A percentile compares a stretch with the other conserved stretches of the same genome.
phyloP scores from a whole-genome alignment of 78 protist genomes.

The Dictyostelium purpureum region DNA sequence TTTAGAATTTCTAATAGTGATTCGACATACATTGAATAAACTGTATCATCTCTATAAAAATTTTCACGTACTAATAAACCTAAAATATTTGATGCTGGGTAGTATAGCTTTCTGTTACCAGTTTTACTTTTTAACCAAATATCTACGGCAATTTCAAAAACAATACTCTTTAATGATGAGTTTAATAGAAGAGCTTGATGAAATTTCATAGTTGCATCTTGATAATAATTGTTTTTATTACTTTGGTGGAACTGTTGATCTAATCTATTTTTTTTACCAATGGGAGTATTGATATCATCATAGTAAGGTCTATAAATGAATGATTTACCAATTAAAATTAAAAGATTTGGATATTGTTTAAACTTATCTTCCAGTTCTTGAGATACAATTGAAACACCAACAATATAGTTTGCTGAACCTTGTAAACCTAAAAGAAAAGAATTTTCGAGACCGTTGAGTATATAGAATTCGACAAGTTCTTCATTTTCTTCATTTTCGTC shows the following conservation, averaged over 20 bases:
- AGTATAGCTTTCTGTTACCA: conserved; percentile 41
- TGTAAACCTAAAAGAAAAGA: conserved; percentile 33
- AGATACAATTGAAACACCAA: conserved; percentile 41
- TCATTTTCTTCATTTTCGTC: background rate
- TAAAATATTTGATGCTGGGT: conserved; percentile 32
- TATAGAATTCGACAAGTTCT: too few relatives aligned
- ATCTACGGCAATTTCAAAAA: conserved; percentile 47
- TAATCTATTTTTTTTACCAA: background rate
- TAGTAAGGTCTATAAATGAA: conserved; percentile 48
- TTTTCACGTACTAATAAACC: conserved; percentile 9
- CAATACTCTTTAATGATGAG: background rate
- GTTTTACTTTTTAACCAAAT: conserved; percentile 51
- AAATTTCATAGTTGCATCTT: conserved; percentile 28
- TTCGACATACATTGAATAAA: conserved; percentile 62
- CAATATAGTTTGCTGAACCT: conserved; percentile 16
- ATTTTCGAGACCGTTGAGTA: background rate
- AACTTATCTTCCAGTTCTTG: background rate
- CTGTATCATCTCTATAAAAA: conserved; percentile 8
- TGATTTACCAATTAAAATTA: conserved; percentile 19
- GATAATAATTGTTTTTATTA: background rate
- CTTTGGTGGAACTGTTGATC: background rate
- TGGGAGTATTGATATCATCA: background rate
- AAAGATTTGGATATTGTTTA: background rate
- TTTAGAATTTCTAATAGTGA: conserved; percentile 36
- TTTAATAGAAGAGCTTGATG: conserved; percentile 21